Base-by-base conservation (phyloP, 352 stramenopile species). In the Phytopythium kandeliae region DNA sequence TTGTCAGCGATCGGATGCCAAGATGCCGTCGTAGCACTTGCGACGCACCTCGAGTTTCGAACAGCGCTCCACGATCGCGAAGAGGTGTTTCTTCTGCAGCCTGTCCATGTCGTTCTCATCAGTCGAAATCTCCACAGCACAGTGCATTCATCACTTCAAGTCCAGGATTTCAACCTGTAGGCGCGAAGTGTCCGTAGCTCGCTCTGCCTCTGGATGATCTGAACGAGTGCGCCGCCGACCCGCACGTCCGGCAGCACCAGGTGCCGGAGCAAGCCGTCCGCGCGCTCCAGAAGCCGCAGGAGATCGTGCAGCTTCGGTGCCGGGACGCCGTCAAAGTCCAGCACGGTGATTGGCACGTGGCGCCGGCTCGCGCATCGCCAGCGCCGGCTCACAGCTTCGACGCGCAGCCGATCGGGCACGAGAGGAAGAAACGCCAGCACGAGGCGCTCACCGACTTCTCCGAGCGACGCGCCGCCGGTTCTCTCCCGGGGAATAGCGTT, bases 351-450 rank as follows among this genome's bases (percentile, higher is more conserved):
- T 10, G 67, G 55, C 11, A 86, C 22, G 6, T 83, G 57, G 2
- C 68, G 60, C 5, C 40, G 63, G 24, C 65, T 85, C 42, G 81
- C 15, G 9, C 37, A 51, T 2, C 63, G 59, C 76, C 79, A 90
- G 41, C 74, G 69, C 51, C 57, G 75, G 55, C 79, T 88, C 25
- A 86, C 76, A 0, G 61, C 40, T 50, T 85, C 79, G n/a, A 59
- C 62, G 6, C 42, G 58, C 22, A 86, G 49, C 13, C 79, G 74
- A 26, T 85, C 69, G 4, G 74, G 74, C 24, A 90, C 41, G 8
- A 71, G 51, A 8, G 68, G 54, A 25, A 90, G 42, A 35, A 86
- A 88, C 41, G 58, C 57, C 36, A 90, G 48, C 40, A 83, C 58
- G 28, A 57, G 50, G 9, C 57, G 68, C 42, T 86, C 74, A 8